These are phyloP conservation scores for Ogataea pignaliae DNA, from an alignment of 805 yeast species.

Conservation along the genomic window DNA sequence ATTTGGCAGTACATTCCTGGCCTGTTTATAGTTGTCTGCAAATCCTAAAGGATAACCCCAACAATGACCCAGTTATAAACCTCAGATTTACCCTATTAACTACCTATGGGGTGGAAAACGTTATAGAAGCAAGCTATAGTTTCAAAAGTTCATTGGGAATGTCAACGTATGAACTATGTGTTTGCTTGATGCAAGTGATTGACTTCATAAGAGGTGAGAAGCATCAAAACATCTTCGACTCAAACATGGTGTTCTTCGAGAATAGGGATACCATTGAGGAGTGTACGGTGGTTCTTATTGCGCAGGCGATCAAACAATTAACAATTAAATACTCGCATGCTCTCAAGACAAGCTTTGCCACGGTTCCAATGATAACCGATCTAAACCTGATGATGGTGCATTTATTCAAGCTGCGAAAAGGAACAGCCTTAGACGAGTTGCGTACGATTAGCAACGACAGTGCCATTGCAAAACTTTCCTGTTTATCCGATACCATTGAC, in stretches of 20 bases:
- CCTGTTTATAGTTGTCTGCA: slow-evolving; percentile 13
- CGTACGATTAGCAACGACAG: no score
- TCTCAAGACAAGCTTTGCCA: no score
- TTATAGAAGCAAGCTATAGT: slow-evolving; percentile 2
- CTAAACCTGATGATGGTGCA: no score
- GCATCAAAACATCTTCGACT: neutral
- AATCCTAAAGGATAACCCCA: slow-evolving; percentile 7
- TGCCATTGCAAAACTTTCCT: no score
- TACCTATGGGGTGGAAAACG: slow-evolving; percentile 8
- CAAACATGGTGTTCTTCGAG: neutral
- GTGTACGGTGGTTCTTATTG: neutral
- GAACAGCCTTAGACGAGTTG: no score
- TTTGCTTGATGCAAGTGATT: slow-evolving; percentile 7
- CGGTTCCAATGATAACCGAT: no score
- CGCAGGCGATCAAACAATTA: no score
- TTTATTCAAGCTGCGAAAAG: no score
- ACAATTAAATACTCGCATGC: no score
- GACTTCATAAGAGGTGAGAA: slow-evolving; percentile 1
- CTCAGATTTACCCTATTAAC: slow-evolving; percentile 11
- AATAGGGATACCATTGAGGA: neutral
- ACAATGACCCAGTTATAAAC: slow-evolving; percentile 7
- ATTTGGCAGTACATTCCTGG: slow-evolving; percentile 20
- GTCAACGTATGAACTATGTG: slow-evolving; percentile 17
- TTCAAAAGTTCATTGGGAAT: slow-evolving; percentile 11
- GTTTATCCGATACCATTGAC: no score